Base-by-base conservation (phyloP, 176 grass and related monocot genomes). In the Phoenix roebelenii region DNA sequence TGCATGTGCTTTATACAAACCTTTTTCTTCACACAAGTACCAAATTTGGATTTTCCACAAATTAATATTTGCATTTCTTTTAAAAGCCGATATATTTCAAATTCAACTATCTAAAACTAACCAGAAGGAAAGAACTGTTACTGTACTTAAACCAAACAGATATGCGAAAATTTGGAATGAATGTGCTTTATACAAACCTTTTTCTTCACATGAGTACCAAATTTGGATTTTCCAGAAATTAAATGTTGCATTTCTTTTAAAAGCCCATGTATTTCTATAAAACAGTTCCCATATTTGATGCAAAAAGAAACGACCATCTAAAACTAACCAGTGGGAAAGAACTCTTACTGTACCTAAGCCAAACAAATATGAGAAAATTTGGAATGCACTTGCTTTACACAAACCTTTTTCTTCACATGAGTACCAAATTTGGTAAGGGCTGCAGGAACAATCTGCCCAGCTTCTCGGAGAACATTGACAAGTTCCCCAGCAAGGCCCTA, bases 361-460 rank as follows among this genome's bases (percentile, higher is more conserved):
- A 44, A 44, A 44, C 10, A 44, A 14, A 44, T 52, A 65, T 65
- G 22, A 28, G 56, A 14, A 44, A 44, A 44, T 44, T 44, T 44
- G 35, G 10, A 12, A 44, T 44, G 35, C 35, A 44, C 14, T 9
- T 44, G 25, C 12, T 62, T 23, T 55, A 22, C 55, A 75, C 75
- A 70, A 79, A 97, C 93, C 93, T 97, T 97, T 66, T 97, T 97
- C 93, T 97, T 97, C 50, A 91, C 84, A 70, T 97, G 87, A 24
- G 87, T 97, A 51, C 93, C 93, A 77, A 97, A 97, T 72, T 97
- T 91, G 54, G 58, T 85, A 64, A 97, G 93, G 14, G 72, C 49
- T 61, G 69, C 69, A 77, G 93, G 93, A 80, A 97, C 66, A 60
- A 64, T 63, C 75, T 97, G 93, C 65, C 74, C 87, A 85, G 93